Conservation (phyloP, 2,329 filamentous ascomycete species). For the Pseudogymnoascus sp. region DNA sequence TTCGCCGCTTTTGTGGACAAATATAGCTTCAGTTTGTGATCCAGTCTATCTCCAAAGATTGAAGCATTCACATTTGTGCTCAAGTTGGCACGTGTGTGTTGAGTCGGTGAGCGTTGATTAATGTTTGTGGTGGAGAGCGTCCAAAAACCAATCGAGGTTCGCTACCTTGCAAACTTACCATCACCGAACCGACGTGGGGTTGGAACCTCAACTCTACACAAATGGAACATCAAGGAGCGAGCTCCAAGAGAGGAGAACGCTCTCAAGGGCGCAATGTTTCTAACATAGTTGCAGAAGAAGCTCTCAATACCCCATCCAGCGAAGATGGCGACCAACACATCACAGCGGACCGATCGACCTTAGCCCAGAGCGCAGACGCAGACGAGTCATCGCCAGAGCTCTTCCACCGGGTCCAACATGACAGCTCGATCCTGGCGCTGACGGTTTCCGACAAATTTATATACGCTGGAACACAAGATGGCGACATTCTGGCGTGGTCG, state of each 20-base stretch:
- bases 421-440: slow-evolving; percentile 74
- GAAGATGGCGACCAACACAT: neutral
- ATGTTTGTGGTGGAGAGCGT: neutral
- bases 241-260: neutral
- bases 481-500: slow-evolving; percentile 88
- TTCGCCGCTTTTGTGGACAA: neutral
- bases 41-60: neutral
- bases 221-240: slow-evolving; percentile 3
- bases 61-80: neutral
- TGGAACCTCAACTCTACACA: neutral
- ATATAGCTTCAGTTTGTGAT: neutral
- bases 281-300: slow-evolving; percentile 1
- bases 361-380: neutral
- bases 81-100: neutral
- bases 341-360: neutral
- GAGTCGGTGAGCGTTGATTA: neutral
- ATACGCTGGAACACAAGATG: slow-evolving; percentile 87
- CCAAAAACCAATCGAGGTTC: slow-evolving; percentile 2
- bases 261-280: neutral
- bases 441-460: slow-evolving; percentile 74
- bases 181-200: neutral
- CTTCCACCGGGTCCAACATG: slow-evolving; percentile 67
- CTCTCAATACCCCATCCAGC: neutral
- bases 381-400: slow-evolving; percentile 47
- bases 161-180: neutral